Percentiles rank a stretch among this genome's conserved stretches.
Evolutionary conservation across 768 basidiomycete genomes (phyloP).

Genomic region (Rhodosporidiobolus odoratus): DNA sequence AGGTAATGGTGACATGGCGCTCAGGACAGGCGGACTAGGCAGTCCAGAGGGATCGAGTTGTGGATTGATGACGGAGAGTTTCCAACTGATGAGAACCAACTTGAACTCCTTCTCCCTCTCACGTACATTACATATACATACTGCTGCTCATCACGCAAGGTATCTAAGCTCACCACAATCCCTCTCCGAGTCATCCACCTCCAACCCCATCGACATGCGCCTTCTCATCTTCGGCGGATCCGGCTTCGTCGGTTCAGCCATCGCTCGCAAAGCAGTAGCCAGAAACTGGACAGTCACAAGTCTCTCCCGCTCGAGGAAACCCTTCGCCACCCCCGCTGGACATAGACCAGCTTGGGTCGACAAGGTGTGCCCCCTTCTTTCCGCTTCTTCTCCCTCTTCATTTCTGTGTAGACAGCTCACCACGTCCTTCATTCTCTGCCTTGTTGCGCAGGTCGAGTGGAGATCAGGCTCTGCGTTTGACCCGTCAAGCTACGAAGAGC

Average conservation of each 20-base stretch:
- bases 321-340: constrained; percentile 81
- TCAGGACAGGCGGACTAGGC: neutral
- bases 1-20: neutral
- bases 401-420: too few relatives aligned
- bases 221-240: constrained; percentile 97
- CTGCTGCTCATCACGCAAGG: neutral
- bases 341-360: constrained; percentile 73
- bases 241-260: constrained; percentile 92
- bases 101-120: neutral
- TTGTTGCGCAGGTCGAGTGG: constrained; percentile 69
- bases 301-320: constrained; percentile 80
- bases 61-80: too few relatives aligned
- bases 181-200: neutral
- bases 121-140: neutral
- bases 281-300: constrained; percentile 82
- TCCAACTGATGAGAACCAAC: neutral
- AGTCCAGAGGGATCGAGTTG: too few relatives aligned
- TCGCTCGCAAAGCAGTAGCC: constrained; percentile 79
- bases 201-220: constrained; percentile 43
- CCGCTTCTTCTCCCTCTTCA: neutral
- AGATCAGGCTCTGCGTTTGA: constrained; percentile 72
- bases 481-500: constrained; percentile 64
- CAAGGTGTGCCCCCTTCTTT: constrained; percentile 5
- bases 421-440: too few relatives aligned
- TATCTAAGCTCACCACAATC: neutral